phyloP scores from a whole-genome alignment of 2,329 filamentous ascomycete species.

The Aspergillus fumigatus region DNA sequence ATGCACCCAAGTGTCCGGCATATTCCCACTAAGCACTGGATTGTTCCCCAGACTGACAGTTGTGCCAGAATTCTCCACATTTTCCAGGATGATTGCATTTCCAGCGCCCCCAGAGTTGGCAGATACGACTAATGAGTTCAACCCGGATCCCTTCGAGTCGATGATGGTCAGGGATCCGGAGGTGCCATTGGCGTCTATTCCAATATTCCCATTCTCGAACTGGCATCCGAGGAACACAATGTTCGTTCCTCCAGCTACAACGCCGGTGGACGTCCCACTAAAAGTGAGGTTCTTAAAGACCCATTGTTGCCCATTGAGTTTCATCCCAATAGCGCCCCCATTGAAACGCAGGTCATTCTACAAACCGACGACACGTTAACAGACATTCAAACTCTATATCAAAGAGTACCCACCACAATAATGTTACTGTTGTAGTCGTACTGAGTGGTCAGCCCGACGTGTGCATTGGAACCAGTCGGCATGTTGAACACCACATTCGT shows the following conservation, averaged over 20 bases:
- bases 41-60: slow-evolving; percentile 24
- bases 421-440: slow-evolving; percentile 25
- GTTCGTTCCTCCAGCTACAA: slow-evolving; percentile 41
- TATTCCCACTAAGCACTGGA: slow-evolving; percentile 15
- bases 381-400: background rate
- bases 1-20: slow-evolving; percentile 27
- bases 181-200: slow-evolving; percentile 21
- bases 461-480: slow-evolving; percentile 26
- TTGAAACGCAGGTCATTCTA: slow-evolving; percentile 24
- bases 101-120: slow-evolving; percentile 27
- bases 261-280: slow-evolving; percentile 54
- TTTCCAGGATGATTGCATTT: slow-evolving; percentile 27
- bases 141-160: slow-evolving; percentile 11
- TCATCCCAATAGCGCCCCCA: slow-evolving; percentile 28
- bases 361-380: slow-evolving; percentile 2
- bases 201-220: slow-evolving; percentile 20
- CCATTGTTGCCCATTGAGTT: slow-evolving; percentile 30
- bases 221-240: slow-evolving; percentile 22
- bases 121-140: slow-evolving; percentile 17
- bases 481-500: slow-evolving; percentile 37
- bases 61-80: slow-evolving; percentile 23
- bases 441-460: slow-evolving; percentile 32
- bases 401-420: slow-evolving; percentile 23
- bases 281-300: slow-evolving; percentile 50
- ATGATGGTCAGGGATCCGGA: slow-evolving; percentile 21